A percentile compares a stretch with the other conserved stretches of the same genome.
phyloP scores from a whole-genome alignment of 2,329 filamentous ascomycete species.

The Trichoderma aggressivum region DNA sequence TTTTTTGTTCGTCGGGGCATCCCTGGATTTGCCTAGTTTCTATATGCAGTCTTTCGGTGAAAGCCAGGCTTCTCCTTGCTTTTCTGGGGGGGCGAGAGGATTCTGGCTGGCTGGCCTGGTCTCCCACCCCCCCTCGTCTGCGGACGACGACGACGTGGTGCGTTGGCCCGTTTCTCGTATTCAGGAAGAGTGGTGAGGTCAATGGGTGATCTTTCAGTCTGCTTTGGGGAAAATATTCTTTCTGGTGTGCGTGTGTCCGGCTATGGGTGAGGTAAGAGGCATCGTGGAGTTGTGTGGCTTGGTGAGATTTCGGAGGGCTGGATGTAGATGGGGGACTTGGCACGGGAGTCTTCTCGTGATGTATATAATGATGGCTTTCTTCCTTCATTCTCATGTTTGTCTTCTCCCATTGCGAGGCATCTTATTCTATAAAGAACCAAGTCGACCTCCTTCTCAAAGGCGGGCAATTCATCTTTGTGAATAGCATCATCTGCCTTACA shows the following conservation, averaged over 20 bases:
- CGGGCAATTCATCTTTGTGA: neutral
- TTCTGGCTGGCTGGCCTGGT: neutral
- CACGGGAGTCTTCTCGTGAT: neutral
- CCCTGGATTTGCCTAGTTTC: neutral
- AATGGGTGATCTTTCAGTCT: neutral
- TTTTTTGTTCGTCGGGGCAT: neutral
- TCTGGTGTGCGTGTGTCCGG: neutral
- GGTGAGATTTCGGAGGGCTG: neutral
- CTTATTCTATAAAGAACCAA: neutral
- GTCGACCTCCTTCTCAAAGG: neutral
- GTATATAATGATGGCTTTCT: constrained; percentile 13
- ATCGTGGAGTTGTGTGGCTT: constrained; percentile 10
- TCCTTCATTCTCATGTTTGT: neutral
- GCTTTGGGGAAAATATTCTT: neutral
- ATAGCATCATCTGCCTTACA: neutral
- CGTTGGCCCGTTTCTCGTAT: constrained; percentile 13
- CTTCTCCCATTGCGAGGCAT: neutral
- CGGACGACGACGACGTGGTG: neutral
- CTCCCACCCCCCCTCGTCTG: neutral
- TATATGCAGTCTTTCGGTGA: neutral
- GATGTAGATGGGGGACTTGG: neutral
- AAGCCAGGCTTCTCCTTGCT: neutral
- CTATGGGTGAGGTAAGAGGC: neutral
- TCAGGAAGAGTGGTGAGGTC: constrained; percentile 2
- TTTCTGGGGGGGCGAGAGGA: neutral